phyloP scores from a whole-genome alignment of 371 early-diverging fungal genomes.

The Globomyces sp. region DNA sequence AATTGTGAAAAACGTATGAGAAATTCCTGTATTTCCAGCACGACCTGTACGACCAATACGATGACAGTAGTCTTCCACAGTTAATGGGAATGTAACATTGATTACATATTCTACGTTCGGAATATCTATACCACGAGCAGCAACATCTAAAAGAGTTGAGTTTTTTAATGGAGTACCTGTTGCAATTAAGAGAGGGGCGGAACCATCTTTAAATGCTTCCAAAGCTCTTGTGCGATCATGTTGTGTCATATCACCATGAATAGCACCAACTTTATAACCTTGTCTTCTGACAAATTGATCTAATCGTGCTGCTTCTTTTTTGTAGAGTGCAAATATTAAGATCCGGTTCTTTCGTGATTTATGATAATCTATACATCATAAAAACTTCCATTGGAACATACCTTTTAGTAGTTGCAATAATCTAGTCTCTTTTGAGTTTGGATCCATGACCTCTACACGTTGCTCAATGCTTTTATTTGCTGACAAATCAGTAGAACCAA shows the following conservation, averaged over 20 bases:
- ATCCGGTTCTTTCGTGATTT: constrained; percentile 71
- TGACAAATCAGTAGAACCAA: constrained; percentile 89
- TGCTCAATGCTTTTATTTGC: constrained; percentile 92
- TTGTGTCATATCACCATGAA: constrained; percentile 86
- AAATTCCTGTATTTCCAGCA: constrained; percentile 86
- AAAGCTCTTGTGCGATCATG: constrained; percentile 67
- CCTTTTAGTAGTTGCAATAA: constrained; percentile 71
- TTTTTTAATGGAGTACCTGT: constrained; percentile 62
- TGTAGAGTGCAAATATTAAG: constrained; percentile 89
- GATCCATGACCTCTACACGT: constrained; percentile 85
- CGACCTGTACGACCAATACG: constrained; percentile 95
- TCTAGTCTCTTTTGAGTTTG: constrained; percentile 72
- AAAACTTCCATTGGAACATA: too few relatives aligned
- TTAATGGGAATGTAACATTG: constrained; percentile 96
- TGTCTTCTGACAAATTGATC: constrained; percentile 66
- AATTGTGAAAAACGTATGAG: constrained; percentile 93
- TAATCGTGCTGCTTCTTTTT: constrained; percentile 87
- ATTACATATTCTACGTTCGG: constrained; percentile 97
- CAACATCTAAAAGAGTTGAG: constrained; percentile 35
- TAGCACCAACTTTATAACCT: constrained; percentile 80
- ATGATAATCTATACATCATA: constrained; percentile 59
- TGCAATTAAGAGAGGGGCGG: constrained; percentile 76
- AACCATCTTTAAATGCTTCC: constrained; percentile 69
- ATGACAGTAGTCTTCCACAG: constrained; percentile 93
- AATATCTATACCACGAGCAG: constrained; percentile 87